These are phyloP conservation scores for Iris pallida DNA, from an alignment of 116 monocot species.

Conservation along the genomic window DNA sequence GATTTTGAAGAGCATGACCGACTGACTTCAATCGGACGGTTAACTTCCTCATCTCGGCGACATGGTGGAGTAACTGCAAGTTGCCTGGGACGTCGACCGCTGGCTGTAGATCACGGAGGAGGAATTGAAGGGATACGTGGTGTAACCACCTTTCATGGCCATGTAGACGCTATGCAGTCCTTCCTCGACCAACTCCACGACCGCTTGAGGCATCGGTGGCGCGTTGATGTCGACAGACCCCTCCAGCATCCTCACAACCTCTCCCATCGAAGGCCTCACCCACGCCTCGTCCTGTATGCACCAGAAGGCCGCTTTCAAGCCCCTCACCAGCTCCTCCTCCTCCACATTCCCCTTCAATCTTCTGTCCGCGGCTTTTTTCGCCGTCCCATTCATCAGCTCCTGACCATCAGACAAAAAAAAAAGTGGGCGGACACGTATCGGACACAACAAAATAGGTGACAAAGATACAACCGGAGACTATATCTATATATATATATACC, in stretches of 20 bases:
- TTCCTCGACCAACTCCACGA: conserved; percentile 37
- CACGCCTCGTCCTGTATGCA: conserved; percentile 44
- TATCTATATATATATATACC: too few relatives aligned
- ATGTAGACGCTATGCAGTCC: conserved; percentile 29
- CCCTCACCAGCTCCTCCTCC: conserved; percentile 28
- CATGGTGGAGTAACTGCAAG: conserved; percentile 40
- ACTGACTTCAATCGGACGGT: too few relatives aligned
- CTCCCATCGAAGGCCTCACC: conserved; percentile 46
- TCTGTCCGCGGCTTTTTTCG: conserved; percentile 21
- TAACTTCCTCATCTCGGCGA: conserved; percentile 22
- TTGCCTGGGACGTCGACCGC: conserved; percentile 19
- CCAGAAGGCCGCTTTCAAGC: conserved; percentile 26
- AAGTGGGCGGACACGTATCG: too few relatives aligned
- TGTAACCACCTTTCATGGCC: conserved; percentile 23
- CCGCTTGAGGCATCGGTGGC: conserved; percentile 42
- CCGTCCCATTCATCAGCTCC: conserved; percentile 20
- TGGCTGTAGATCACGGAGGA: conserved; percentile 18
- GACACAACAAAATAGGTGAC: not conserved
- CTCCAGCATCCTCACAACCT: conserved; percentile 49
- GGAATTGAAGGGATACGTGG: not conserved
- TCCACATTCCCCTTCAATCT: conserved; percentile 26
- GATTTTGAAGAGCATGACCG: too few relatives aligned
- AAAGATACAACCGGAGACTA: not conserved
- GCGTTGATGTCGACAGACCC: conserved; percentile 24
- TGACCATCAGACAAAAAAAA: not conserved